Base-by-base conservation (phyloP, 2,329 filamentous ascomycete species). In the Apiospora rasikravindrae region DNA sequence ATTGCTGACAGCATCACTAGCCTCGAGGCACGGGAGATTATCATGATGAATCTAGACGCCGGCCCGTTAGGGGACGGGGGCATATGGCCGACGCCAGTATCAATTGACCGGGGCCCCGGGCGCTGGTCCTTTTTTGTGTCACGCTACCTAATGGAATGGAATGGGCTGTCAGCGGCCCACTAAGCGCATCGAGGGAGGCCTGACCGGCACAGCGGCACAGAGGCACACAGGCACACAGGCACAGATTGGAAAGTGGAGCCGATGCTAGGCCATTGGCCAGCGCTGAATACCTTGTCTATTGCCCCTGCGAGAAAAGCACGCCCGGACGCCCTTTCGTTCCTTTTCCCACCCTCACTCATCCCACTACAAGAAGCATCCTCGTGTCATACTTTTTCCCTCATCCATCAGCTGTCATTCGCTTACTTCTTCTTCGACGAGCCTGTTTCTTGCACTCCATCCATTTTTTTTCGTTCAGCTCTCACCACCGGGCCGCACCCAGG, bases 341-440 rank as follows among this genome's bases (percentile, higher is more conserved):
- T 44, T 67, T 67, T 44, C 37, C 64, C 42, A 26, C 19, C 33
- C 37, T 67, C 49, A 26, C 49, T 14, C 42, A 67, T 67, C 64
- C 64, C 64, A 44, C 64, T 67, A 44, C 64, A 67, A 67, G 64
- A 67, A 67, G 64, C 64, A 24, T 24, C 11, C 64, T 67, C 64
- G 37, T 44, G 37, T 45, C 64, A 53, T 26, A 53, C 6, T 67
- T 44, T 26, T 45, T 26, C 22, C 19, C 40, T 24, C 64, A 16
- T 53, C 24, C 13, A 53, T 45, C 37, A 45, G 64, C 37, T 67
- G 37, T 45, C 13, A 45, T 22, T 37, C 37, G 64, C 26, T 53
- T 53, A 67, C 22, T 16, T 42, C 64, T 19, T 29, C 24, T 14
- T 45, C 19, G 40, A 67, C 64, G 37, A 67, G 22, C n/a, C 22